Percentiles rank a stretch among this genome's conserved stretches.
Evolutionary conservation across 2,329 filamentous ascomycete species (phyloP).

Genomic region (Pochonia chlamydosporia): DNA sequence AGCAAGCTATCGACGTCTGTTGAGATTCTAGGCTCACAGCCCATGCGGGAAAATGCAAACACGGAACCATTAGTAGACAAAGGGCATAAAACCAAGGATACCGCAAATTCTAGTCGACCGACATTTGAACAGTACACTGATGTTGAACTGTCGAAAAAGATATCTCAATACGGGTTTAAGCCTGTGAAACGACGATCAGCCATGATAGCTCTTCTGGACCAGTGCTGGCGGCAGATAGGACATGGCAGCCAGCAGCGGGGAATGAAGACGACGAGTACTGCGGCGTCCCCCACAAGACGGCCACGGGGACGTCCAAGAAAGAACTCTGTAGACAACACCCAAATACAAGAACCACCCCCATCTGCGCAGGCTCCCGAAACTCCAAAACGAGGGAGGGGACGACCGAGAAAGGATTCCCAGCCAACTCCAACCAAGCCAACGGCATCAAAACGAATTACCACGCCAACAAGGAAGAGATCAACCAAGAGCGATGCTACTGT

Average conservation of each 20-base stretch:
- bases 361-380: conserved; percentile 26
- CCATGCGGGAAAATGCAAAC: too few species aligned
- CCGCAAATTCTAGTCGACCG: conserved; percentile 31
- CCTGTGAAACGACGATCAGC: conserved; percentile 59
- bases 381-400: conserved; percentile 33
- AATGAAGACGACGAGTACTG: not conserved
- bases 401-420: conserved; percentile 31
- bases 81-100: not conserved
- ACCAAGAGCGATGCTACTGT: conserved; percentile 1
- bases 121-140: conserved; percentile 58
- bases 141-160: conserved; percentile 53
- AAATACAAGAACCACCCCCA: conserved; percentile 27
- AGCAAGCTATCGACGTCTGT: not conserved
- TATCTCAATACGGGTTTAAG: conserved; percentile 67
- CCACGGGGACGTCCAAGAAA: conserved; percentile 30
- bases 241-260: conserved; percentile 13
- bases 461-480: not conserved
- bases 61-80: not conserved
- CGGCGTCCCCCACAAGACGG: conserved; percentile 15
- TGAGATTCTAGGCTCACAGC: not conserved
- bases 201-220: conserved; percentile 64
- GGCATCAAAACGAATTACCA: not conserved
- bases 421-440: conserved; percentile 10
- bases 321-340: conserved; percentile 14
- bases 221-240: conserved; percentile 63